These are phyloP conservation scores for Ganoderma leucocontextum DNA, from an alignment of 1,284 basidiomycete genomes.

Conservation along the genomic window DNA sequence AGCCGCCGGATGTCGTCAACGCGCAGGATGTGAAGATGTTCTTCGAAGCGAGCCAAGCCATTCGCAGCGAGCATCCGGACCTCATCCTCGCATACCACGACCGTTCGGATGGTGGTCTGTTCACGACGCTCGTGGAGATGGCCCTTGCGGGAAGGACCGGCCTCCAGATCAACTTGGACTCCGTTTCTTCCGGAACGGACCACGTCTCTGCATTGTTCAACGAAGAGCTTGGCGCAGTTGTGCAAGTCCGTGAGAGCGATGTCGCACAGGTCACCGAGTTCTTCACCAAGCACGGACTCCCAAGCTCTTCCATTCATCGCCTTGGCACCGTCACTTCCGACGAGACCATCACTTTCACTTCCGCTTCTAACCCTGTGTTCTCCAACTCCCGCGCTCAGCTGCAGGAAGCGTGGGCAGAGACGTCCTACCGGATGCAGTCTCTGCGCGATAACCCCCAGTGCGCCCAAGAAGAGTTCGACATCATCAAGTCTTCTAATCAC, in stretches of 20 bases:
- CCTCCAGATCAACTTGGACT: conserved; percentile 72
- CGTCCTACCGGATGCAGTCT: conserved; percentile 91
- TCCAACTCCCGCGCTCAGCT: conserved; percentile 73
- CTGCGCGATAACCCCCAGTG: conserved; percentile 86
- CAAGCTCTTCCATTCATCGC: conserved; percentile 74
- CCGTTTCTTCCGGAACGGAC: conserved; percentile 58
- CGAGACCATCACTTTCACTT: conserved; percentile 71
- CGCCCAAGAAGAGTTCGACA: conserved; percentile 85
- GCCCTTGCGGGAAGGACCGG: conserved; percentile 92
- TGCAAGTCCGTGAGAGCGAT: conserved; percentile 82
- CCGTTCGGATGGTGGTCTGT: conserved; percentile 95
- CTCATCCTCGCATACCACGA: conserved; percentile 96
- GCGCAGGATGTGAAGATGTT: conserved; percentile 84
- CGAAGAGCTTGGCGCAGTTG: conserved; percentile 94
- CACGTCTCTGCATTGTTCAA: conserved; percentile 87
- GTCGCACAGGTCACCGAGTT: conserved; percentile 64
- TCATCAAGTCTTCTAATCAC: conserved; percentile 73
- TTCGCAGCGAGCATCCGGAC: conserved; percentile 67
- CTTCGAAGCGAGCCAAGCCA: conserved; percentile 82
- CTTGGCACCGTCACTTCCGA: conserved; percentile 77
- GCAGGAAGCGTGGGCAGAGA: conserved; percentile 93
- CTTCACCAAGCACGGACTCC: conserved; percentile 79
- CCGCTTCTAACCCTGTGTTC: conserved; percentile 66
- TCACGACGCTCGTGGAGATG: conserved; percentile 96
- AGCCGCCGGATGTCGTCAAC: conserved; percentile 90